A percentile compares a stretch with the other conserved stretches of the same genome.
Evolutionary conservation across 1,139 yeast genomes (phyloP).

Genomic region (Debaryomyces singareniensis): DNA sequence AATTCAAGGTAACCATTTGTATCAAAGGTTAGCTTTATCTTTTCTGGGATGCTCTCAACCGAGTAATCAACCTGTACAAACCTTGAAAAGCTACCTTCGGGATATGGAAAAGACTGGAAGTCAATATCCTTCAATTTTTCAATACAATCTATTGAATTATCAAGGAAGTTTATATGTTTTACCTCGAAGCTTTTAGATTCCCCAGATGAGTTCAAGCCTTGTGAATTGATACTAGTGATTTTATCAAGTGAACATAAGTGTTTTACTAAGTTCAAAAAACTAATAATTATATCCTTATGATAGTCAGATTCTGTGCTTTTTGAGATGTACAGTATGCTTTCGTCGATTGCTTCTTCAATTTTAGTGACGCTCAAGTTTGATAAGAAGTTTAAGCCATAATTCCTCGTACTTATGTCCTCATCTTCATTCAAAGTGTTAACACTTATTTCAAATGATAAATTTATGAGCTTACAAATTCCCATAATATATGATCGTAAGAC

Average conservation of each 20-base stretch:
- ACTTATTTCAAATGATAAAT: slow-evolving; percentile 42
- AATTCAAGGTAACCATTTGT: slow-evolving; percentile 26
- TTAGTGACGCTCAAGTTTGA: slow-evolving; percentile 16
- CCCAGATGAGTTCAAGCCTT: slow-evolving; percentile 4
- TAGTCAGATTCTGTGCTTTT: not conserved
- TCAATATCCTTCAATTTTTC: slow-evolving; percentile 7
- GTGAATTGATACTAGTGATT: slow-evolving; percentile 3
- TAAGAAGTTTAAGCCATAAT: slow-evolving; percentile 45
- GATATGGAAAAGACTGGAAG: slow-evolving; percentile 9
- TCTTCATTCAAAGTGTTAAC: slow-evolving; percentile 67
- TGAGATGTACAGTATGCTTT: slow-evolving; percentile 3
- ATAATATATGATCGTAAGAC: slow-evolving; percentile 42
- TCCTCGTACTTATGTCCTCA: slow-evolving; percentile 64
- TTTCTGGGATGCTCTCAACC: slow-evolving; percentile 54
- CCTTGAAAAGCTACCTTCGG: slow-evolving; percentile 32
- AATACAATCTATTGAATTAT: slow-evolving; percentile 9
- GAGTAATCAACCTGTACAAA: slow-evolving; percentile 50
- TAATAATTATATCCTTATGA: not conserved
- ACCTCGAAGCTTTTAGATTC: slow-evolving; percentile 4
- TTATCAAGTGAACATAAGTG: not conserved
- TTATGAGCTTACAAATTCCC: slow-evolving; percentile 49
- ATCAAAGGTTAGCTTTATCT: slow-evolving; percentile 21
- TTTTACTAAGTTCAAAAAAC: slow-evolving; percentile 1
- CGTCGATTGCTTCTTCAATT: slow-evolving; percentile 17
- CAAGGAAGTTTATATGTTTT: slow-evolving; percentile 3